A percentile compares a stretch with the other conserved stretches of the same genome.
Conservation (phyloP, 495 filamentous ascomycete species). For the Aspergillus homomorphus region DNA sequence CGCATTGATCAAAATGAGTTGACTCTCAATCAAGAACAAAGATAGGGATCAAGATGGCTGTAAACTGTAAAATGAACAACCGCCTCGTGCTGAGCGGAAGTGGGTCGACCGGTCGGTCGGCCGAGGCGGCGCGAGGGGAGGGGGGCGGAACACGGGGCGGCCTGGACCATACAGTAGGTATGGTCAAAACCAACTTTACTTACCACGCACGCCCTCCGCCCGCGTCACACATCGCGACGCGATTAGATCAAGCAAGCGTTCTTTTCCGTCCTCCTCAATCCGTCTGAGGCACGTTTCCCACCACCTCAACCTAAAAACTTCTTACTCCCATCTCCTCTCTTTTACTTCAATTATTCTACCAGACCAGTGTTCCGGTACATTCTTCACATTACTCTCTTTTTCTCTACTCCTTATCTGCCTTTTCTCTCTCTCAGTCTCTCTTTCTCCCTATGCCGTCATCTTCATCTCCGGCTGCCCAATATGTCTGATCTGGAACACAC, state of each 20-base stretch:
- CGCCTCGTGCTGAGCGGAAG: neutral
- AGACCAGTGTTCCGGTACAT: constrained; percentile 12
- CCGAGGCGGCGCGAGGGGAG: neutral
- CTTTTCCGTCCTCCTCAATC: neutral
- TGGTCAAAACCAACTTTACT: neutral
- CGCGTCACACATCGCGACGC: constrained; percentile 8
- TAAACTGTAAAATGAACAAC: neutral
- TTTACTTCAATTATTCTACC: constrained; percentile 12
- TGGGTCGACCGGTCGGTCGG: neutral
- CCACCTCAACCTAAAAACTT: no score
- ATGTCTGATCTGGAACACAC: constrained; percentile 41
- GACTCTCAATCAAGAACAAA: no score
- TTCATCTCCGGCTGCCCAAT: constrained; percentile 21
- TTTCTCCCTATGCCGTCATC: constrained; percentile 12
- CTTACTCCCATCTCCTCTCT: constrained; percentile 23
- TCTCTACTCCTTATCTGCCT: constrained; percentile 10
- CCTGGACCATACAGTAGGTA: neutral
- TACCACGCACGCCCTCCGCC: neutral
- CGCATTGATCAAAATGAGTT: no score
- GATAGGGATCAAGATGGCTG: no score
- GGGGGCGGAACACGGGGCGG: neutral
- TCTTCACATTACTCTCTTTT: constrained; percentile 14
- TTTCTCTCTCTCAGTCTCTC: constrained; percentile 8
- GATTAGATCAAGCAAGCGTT: neutral
- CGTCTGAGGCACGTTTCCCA: neutral